These are phyloP conservation scores for Botrytis sinoallii DNA, from an alignment of 2,329 filamentous ascomycete species.

Conservation along the genomic window DNA sequence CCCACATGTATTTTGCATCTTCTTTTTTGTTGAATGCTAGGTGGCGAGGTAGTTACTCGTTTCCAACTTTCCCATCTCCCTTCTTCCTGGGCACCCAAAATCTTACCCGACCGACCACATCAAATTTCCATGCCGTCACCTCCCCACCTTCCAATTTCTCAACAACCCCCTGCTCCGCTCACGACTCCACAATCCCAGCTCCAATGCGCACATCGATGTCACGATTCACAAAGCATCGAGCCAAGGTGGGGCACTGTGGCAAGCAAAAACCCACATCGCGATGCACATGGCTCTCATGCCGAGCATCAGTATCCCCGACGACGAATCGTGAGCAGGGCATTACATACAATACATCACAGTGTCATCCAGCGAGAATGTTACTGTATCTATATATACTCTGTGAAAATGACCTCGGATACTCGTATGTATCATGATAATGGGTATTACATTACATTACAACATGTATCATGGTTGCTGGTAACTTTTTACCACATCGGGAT, in stretches of 20 bases:
- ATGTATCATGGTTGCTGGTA: not conserved
- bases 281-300: not conserved
- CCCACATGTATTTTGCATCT: no score
- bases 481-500: not conserved
- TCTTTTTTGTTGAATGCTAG: not conserved
- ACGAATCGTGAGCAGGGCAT: constrained; percentile 9
- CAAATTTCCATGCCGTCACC: not conserved
- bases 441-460: not conserved
- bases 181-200: not conserved
- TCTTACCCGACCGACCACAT: not conserved
- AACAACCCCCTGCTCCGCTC: not conserved
- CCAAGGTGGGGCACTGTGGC: not conserved
- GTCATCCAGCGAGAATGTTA: not conserved
- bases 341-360: not conserved
- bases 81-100: not conserved
- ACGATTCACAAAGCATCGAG: not conserved
- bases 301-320: not conserved
- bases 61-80: not conserved
- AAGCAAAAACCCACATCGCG: not conserved
- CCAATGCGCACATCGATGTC: not conserved
- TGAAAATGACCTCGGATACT: not conserved
- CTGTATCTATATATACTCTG: not conserved
- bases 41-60: no score
- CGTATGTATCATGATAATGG: not conserved
- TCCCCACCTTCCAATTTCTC: not conserved